These are phyloP conservation scores for Hortiboletus campestris DNA, from an alignment of 768 basidiomycete genomes.

Conservation along the genomic window DNA sequence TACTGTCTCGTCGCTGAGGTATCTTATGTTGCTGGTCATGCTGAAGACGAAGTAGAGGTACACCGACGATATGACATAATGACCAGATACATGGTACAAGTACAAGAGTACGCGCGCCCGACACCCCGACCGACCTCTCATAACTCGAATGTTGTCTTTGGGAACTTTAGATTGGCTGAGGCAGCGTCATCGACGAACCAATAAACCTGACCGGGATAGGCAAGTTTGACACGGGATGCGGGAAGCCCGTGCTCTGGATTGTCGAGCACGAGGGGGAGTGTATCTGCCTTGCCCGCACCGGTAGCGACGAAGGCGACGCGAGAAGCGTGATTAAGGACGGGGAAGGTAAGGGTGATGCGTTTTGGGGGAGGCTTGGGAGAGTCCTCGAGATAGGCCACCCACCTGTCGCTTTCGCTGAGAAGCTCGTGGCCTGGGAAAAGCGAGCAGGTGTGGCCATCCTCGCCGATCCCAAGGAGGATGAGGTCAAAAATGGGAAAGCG, in stretches of 20 bases:
- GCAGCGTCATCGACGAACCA: conserved; percentile 96
- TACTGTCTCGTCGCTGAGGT: conserved; percentile 22
- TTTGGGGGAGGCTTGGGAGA: conserved; percentile 90
- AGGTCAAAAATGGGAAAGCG: conserved; percentile 98
- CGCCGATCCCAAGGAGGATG: conserved; percentile 94
- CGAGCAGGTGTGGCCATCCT: conserved; percentile 97
- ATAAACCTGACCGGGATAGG: conserved; percentile 77
- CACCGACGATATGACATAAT: conserved; percentile 14
- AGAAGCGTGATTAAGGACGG: conserved; percentile 86
- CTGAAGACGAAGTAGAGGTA: conserved; percentile 9
- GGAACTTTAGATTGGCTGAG: conserved; percentile 56
- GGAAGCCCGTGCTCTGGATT: conserved; percentile 76
- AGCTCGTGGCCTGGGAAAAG: conserved; percentile 93
- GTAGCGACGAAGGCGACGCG: conserved; percentile 87
- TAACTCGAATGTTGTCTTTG: conserved; percentile 56
- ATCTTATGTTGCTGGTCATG: conserved; percentile 26
- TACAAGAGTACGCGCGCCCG: conserved; percentile 21
- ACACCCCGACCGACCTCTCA: conserved; percentile 25
- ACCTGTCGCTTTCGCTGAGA: conserved; percentile 82
- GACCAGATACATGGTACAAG: conserved; percentile 22
- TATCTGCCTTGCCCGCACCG: conserved; percentile 80
- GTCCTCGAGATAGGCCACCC: conserved; percentile 93
- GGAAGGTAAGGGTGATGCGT: conserved; percentile 89
- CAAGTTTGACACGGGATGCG: conserved; percentile 76
- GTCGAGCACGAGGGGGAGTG: conserved; percentile 73